These are phyloP conservation scores for Coniochaeta sp. DNA, from an alignment of 2,329 filamentous ascomycete species.

Conservation along the genomic window DNA sequence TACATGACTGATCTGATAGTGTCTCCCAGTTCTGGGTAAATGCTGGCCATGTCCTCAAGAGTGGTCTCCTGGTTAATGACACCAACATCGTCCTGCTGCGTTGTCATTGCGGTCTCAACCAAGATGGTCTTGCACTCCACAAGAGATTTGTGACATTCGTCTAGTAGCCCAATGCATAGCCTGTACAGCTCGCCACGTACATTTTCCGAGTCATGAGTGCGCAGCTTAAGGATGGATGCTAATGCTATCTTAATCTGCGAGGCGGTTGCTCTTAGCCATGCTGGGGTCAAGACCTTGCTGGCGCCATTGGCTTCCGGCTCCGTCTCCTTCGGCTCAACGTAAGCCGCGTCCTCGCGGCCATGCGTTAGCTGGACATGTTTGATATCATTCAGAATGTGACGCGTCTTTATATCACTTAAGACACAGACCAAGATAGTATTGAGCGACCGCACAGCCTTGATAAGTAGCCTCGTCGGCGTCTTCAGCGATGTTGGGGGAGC, in stretches of 20 bases:
- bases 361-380: constrained; percentile 14
- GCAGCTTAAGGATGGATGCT: constrained; percentile 67
- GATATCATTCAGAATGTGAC: constrained; percentile 31
- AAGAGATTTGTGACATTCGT: constrained; percentile 70
- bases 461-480: constrained; percentile 52
- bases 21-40: constrained; percentile 45
- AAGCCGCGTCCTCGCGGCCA: constrained; percentile 7
- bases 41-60: constrained; percentile 51
- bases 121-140: constrained; percentile 61
- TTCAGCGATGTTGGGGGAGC: constrained; percentile 57
- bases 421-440: constrained; percentile 45
- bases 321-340: constrained; percentile 11
- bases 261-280: constrained; percentile 75
- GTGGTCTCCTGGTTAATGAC: constrained; percentile 25
- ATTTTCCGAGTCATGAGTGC: constrained; percentile 60
- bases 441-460: constrained; percentile 52
- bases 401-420: constrained; percentile 49
- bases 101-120: constrained; percentile 71
- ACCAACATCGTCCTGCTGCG: constrained; percentile 33
- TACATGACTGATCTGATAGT: constrained; percentile 62
- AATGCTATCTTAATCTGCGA: constrained; percentile 79
- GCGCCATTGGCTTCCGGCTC: constrained; percentile 15
- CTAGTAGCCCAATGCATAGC: constrained; percentile 67
- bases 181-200: constrained; percentile 60
- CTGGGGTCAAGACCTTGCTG: constrained; percentile 33